A percentile compares a stretch with the other conserved stretches of the same genome.
Evolutionary conservation across 495 filamentous ascomycete genomes (phyloP).

Genomic region (Aspergillus cristatus): DNA sequence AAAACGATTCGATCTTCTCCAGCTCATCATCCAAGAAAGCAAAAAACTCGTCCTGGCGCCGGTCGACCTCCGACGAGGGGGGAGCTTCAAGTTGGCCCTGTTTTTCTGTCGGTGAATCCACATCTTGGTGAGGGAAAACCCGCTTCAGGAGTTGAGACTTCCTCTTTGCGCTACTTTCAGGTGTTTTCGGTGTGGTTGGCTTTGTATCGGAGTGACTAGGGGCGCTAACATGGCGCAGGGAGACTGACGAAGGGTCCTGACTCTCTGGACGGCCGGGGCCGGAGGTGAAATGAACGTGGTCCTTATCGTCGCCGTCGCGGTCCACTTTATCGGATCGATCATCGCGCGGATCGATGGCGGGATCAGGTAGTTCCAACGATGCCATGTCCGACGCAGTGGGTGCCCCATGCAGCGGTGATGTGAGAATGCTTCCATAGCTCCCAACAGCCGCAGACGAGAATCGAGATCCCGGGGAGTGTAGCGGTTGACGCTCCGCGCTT

Average conservation of each 20-base stretch:
- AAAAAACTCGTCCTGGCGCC: slow-evolving; percentile 68
- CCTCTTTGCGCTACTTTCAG: slow-evolving; percentile 12
- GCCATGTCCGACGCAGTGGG: slow-evolving; percentile 28
- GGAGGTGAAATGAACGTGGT: too few species aligned
- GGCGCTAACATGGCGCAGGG: too few species aligned
- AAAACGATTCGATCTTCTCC: slow-evolving; percentile 80
- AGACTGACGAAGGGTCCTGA: too few species aligned
- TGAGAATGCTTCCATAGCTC: slow-evolving; percentile 70
- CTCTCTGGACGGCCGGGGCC: too few species aligned
- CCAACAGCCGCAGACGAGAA: slow-evolving; percentile 24
- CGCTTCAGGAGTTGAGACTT: slow-evolving; percentile 28
- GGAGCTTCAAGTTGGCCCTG: slow-evolving; percentile 28
- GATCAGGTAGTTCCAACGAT: slow-evolving; percentile 60
- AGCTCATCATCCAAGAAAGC: slow-evolving; percentile 68
- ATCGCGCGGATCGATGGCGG: slow-evolving; percentile 50
- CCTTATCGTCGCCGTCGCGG: too few species aligned
- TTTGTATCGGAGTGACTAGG: slow-evolving; percentile 8
- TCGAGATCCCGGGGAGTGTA: slow-evolving; percentile 29
- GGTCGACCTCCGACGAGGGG: slow-evolving; percentile 42
- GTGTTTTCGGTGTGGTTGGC: slow-evolving; percentile 7
- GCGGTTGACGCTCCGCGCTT: slow-evolving; percentile 29
- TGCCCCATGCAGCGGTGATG: slow-evolving; percentile 44
- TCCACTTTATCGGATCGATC: slow-evolving; percentile 1
- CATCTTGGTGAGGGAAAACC: slow-evolving; percentile 24
- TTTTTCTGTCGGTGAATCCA: slow-evolving; percentile 17